A percentile compares a stretch with the other conserved stretches of the same genome.
Evolutionary conservation across 2,329 filamentous ascomycete genomes (phyloP).

Genomic region (Fonsecaea monophora): DNA sequence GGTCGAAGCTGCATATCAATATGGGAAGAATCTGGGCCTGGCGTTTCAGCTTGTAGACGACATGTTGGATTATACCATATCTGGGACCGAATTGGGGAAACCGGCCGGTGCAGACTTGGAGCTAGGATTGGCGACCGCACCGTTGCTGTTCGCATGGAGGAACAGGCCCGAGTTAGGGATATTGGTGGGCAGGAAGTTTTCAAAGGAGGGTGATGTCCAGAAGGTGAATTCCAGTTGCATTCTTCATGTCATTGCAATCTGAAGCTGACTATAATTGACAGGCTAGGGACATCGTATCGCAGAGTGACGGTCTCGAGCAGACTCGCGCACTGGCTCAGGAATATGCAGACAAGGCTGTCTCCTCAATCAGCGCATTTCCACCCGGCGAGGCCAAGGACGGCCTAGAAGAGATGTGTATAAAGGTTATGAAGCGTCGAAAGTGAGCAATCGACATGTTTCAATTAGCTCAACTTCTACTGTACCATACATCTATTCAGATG

Average conservation of each 20-base stretch:
- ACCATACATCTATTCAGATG: slow-evolving; percentile 13
- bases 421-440: slow-evolving; percentile 87
- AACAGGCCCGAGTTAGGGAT: slow-evolving; percentile 81
- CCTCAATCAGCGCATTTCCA: slow-evolving; percentile 82
- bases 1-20: slow-evolving; percentile 88
- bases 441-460: slow-evolving; percentile 48
- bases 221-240: slow-evolving; percentile 65
- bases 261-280: slow-evolving; percentile 49
- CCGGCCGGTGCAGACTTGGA: slow-evolving; percentile 93
- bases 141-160: slow-evolving; percentile 95
- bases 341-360: slow-evolving; percentile 85
- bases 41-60: slow-evolving; percentile 98
- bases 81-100: slow-evolving; percentile 84
- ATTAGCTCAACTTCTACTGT: background rate
- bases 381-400: slow-evolving; percentile 94
- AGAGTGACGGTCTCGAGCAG: slow-evolving; percentile 87
- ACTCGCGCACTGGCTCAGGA: slow-evolving; percentile 88
- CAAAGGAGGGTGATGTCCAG: slow-evolving; percentile 79
- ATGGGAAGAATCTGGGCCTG: slow-evolving; percentile 90
- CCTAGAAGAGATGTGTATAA: slow-evolving; percentile 89
- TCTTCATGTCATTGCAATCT: slow-evolving; percentile 15
- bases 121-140: slow-evolving; percentile 90
- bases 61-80: slow-evolving; percentile 94
- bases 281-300: slow-evolving; percentile 84
- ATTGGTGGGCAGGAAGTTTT: slow-evolving; percentile 91